Evolutionary conservation across 371 early-diverging fungal species (phyloP).

Genomic region (Apophysomyces sp.): DNA sequence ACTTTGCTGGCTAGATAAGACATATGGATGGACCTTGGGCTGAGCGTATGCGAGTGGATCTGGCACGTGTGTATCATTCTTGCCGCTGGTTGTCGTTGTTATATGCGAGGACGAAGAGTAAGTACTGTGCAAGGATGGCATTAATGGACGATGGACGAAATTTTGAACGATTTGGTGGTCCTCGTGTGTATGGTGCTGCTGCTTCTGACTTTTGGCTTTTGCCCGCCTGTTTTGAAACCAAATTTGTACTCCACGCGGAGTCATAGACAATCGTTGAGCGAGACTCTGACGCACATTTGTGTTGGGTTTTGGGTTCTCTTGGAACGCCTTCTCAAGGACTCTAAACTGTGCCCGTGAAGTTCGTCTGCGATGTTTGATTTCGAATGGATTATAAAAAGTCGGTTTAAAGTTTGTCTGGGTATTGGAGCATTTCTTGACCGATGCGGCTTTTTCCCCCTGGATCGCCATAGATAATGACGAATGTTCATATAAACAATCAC

Average conservation of each 20-base stretch:
- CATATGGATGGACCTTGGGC: conserved; percentile 22
- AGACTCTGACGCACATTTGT: conserved; percentile 62
- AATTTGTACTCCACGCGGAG: conserved; percentile 88
- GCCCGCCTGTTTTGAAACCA: conserved; percentile 99
- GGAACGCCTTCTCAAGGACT: conserved; percentile 68
- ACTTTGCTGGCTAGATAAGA: conserved; percentile 12
- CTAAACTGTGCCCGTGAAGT: conserved; percentile 70
- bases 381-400: conserved; percentile 75
- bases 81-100: background rate
- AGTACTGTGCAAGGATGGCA: background rate
- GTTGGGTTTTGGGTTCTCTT: conserved; percentile 72
- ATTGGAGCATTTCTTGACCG: background rate
- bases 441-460: background rate
- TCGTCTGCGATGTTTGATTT: conserved; percentile 72
- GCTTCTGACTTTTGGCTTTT: conserved; percentile 49
- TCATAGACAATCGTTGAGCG: conserved; percentile 78
- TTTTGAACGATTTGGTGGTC: background rate
- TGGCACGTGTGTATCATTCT: conserved; percentile 1
- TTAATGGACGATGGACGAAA: background rate
- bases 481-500: conserved; percentile 2
- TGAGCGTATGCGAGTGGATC: conserved; percentile 7
- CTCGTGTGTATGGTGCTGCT: background rate
- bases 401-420: conserved; percentile 39
- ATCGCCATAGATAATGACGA: conserved; percentile 8
- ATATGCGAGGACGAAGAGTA: background rate